Evolutionary conservation across 176 grass and related monocot genomes (phyloP).

Genomic region (Aegilops bicornis): DNA sequence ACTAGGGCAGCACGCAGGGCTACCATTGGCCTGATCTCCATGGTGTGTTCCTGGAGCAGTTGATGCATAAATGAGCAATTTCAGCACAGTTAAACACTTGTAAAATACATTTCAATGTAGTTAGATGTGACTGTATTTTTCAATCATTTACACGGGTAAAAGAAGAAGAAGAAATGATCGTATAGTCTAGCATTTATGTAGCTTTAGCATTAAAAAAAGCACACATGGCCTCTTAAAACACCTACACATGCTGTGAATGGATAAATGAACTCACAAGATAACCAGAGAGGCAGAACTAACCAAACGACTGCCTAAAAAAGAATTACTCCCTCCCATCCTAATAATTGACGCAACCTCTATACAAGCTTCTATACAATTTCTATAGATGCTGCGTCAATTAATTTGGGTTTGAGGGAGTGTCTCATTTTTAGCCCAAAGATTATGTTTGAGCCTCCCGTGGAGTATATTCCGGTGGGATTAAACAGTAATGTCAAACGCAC

Average conservation of each 20-base stretch:
- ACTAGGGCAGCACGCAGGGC: slow-evolving; percentile 87
- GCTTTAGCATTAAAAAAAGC: too few relatives aligned
- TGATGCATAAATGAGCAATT: slow-evolving; percentile 1
- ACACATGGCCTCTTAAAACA: neutral
- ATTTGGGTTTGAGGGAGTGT: too few relatives aligned
- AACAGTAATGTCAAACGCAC: neutral
- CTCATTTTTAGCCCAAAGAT: neutral
- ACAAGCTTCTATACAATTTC: too few relatives aligned
- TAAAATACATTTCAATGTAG: neutral
- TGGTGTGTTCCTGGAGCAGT: slow-evolving; percentile 42
- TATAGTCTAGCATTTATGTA: neutral
- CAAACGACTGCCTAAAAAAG: neutral
- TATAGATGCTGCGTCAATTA: too few relatives aligned
- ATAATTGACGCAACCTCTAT: too few relatives aligned
- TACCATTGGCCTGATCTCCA: slow-evolving; percentile 78
- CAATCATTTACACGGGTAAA: neutral
- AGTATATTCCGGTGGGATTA: neutral
- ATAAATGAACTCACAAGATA: neutral
- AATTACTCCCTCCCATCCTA: too few relatives aligned
- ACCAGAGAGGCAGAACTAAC: neutral
- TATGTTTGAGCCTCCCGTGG: neutral
- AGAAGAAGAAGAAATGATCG: neutral
- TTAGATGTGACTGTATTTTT: too few relatives aligned
- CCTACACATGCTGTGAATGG: too few relatives aligned
- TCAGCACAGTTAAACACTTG: neutral